Percentiles rank a stretch among this genome's conserved stretches.
Evolutionary conservation across 1,139 yeast species (phyloP).

Genomic region (Fermentozyma sake): DNA sequence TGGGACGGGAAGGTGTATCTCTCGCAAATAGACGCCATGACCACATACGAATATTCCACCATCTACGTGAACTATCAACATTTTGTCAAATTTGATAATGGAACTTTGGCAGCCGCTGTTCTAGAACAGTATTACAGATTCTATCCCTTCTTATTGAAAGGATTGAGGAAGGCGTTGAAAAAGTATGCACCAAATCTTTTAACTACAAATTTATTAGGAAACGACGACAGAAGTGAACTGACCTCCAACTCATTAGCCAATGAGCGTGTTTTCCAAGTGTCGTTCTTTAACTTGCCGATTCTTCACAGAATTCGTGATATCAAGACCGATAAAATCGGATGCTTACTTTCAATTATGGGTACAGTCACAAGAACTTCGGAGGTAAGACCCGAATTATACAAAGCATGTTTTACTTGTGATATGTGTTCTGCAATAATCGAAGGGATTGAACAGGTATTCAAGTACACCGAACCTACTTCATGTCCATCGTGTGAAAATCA

Average conservation of each 20-base stretch:
- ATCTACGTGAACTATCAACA: constrained; percentile 85
- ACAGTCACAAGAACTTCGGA: constrained; percentile 97
- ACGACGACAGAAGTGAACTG: constrained; percentile 14
- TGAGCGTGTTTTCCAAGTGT: constrained; percentile 81
- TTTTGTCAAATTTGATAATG: constrained; percentile 69
- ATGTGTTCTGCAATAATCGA: constrained; percentile 81
- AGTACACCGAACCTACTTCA: constrained; percentile 90
- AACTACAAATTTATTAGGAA: constrained; percentile 37
- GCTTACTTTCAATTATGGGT: constrained; percentile 81
- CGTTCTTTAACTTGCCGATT: constrained; percentile 83
- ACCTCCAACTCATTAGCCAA: constrained; percentile 33
- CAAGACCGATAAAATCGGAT: constrained; percentile 84
- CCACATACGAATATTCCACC: constrained; percentile 69
- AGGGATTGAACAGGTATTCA: constrained; percentile 89
- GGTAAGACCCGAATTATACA: constrained; percentile 90
- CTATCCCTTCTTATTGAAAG: constrained; percentile 76
- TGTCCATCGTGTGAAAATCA: constrained; percentile 92
- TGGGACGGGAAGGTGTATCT: constrained; percentile 62
- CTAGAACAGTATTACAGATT: constrained; percentile 90
- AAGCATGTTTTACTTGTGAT: constrained; percentile 87
- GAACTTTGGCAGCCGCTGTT: constrained; percentile 86
- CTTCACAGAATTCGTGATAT: constrained; percentile 85
- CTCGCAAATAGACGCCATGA: constrained; percentile 80
- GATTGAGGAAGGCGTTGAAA: constrained; percentile 68
- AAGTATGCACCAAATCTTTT: constrained; percentile 73